Base-by-base conservation (phyloP, 2,329 filamentous ascomycete genomes). In the Trichocomaceae sp. region DNA sequence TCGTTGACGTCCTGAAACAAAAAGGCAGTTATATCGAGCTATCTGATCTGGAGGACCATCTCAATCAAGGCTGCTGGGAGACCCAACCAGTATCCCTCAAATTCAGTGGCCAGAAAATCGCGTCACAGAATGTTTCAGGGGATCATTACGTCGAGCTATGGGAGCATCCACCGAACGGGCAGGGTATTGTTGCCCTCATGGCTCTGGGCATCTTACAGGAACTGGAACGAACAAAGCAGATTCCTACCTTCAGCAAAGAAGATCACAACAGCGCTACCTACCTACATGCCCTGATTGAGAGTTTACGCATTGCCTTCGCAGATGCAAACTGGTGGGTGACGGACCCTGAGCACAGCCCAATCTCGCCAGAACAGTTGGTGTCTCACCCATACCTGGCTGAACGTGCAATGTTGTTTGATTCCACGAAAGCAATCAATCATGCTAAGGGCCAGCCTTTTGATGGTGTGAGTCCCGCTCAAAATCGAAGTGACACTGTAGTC, bases 131-230 rank as follows among this genome's bases (percentile, higher is more conserved):
- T 35, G 31, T 13, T 35, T 35, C 31, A 4, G 5, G 31, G 10
- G 31, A 35, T 35, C 31, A 35, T 35, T 35, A 35, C 31, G 15
- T 42, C n/a, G 39, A 42, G 17, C 3, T 42, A 2, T 97, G 92
- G 92, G 92, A 99, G 66, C 92, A 96, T 67, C 91, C 92, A 29
- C 93, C 93, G 9, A 97, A 96, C 64, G 91, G 93, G 0, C 93
- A 97, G 72, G 92, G 92, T 2, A 91, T 97, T 60, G 88, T 97
- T 2, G 93, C 92, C 0, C 76, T 97, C 26, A 96, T 97, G 85
- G 88, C 93, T 0, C 77, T 97, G 0, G 93, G 93, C 1, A 95
- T 97, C 60, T 77, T 99, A 48, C 85, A 96, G 68, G 84, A 90
- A 66, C 79, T 97, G 1, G 89, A 95, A 71, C 82, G 83, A 57